These are phyloP conservation scores for Hymenoscyphus infarciens DNA, from an alignment of 2,329 filamentous ascomycete genomes.

Conservation along the genomic window DNA sequence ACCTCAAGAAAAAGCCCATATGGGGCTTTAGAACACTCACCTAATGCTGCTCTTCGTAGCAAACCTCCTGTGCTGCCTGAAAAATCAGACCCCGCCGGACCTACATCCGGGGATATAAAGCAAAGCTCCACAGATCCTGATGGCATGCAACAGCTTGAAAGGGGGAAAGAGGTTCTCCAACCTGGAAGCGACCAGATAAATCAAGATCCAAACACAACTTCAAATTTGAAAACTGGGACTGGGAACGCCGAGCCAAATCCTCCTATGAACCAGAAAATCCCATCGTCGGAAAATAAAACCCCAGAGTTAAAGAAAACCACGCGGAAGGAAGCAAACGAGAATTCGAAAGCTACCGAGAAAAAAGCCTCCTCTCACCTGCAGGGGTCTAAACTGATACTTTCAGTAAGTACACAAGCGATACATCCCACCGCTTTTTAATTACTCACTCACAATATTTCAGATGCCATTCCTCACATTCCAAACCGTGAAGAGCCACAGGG, in stretches of 20 bases:
- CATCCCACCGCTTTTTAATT: not conserved
- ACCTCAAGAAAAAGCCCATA: not conserved
- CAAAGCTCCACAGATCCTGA: not conserved
- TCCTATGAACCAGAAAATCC: not conserved
- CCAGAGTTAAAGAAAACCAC: not conserved
- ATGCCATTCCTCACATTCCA: conserved; percentile 5
- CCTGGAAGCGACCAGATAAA: not conserved
- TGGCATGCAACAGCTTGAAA: not conserved
- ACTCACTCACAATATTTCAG: not conserved
- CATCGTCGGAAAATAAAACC: not conserved
- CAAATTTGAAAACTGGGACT: not conserved
- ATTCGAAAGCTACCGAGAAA: not conserved
- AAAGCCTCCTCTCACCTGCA: not conserved
- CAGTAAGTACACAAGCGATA: not conserved
- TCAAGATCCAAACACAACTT: not conserved
- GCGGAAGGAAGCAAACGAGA: not conserved
- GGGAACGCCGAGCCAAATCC: not conserved
- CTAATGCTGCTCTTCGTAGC: not conserved
- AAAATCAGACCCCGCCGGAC: not conserved
- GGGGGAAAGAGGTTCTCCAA: not conserved
- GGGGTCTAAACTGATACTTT: not conserved
- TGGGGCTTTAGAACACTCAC: not conserved
- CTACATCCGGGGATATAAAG: not conserved
- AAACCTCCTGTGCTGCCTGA: not conserved
- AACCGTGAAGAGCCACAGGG: conserved; percentile 1